These are phyloP conservation scores for Chrysanthemum seticuspe DNA, from an alignment of 129 eudicot species.

Conservation along the genomic window DNA sequence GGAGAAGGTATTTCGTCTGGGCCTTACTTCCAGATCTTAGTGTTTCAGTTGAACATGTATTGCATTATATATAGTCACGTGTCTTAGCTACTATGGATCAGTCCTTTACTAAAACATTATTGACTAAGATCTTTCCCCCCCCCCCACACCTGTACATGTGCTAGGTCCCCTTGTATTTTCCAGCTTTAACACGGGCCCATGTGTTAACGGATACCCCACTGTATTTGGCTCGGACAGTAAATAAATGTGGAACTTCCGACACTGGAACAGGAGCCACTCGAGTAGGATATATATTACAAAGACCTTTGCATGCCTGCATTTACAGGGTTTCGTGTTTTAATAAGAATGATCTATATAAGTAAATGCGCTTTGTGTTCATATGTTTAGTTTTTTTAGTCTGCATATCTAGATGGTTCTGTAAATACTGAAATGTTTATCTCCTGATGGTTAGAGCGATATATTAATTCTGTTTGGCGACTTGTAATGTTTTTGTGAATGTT, in stretches of 20 bases:
- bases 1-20: conserved; percentile 74
- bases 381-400: no score
- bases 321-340: neutral
- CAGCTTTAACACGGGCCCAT: conserved; percentile 89
- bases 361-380: no score
- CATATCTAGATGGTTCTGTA: no score
- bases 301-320: conserved; percentile 80
- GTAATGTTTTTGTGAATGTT: no score
- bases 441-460: no score
- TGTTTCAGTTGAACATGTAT: conserved; percentile 18
- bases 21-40: conserved; percentile 13
- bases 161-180: conserved; percentile 88
- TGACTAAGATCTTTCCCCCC: neutral
- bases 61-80: neutral
- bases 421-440: no score
- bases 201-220: conserved; percentile 56
- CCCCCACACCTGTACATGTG: conserved; percentile 46
- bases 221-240: conserved; percentile 46
- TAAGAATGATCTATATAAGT: no score
- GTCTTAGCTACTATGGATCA: neutral
- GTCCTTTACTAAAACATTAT: neutral
- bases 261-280: conserved; percentile 51
- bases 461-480: no score
- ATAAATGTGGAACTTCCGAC: conserved; percentile 54
- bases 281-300: conserved; percentile 50